Evolutionary conservation across 1,284 basidiomycete genomes (phyloP).

Genomic region (Apiotrichum veenhuisii): DNA sequence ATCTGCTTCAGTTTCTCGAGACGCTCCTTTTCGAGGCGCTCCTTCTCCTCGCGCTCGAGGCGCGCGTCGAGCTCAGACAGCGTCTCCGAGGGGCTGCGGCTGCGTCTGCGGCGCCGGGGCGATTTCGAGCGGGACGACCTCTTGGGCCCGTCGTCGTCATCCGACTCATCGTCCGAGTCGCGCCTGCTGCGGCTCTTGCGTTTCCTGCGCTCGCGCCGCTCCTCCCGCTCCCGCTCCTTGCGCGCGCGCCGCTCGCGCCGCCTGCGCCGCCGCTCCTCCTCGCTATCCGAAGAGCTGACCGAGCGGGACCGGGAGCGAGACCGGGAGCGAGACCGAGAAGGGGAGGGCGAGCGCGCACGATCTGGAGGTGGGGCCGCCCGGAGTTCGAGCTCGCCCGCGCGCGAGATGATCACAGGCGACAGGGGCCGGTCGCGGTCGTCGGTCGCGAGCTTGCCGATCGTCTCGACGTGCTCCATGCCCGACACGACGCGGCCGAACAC

Average conservation of each 20-base stretch:
- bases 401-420: constrained; percentile 66
- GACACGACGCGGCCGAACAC: constrained; percentile 53
- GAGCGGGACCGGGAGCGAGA: constrained; percentile 21
- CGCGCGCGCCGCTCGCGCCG: constrained; percentile 19
- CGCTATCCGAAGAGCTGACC: background rate
- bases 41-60: constrained; percentile 49
- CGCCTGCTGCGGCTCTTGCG: constrained; percentile 13
- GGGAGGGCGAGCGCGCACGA: constrained; percentile 12
- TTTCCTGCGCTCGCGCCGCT: constrained; percentile 10
- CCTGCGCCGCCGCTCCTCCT: constrained; percentile 18
- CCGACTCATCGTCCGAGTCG: constrained; percentile 14
- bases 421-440: constrained; percentile 59
- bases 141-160: constrained; percentile 1
- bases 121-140: constrained; percentile 6
- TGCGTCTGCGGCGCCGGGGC: background rate
- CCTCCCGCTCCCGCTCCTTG: constrained; percentile 23
- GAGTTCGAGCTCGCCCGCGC: constrained; percentile 80
- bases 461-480: constrained; percentile 51
- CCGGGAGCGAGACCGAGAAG: constrained; percentile 12
- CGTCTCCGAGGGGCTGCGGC: constrained; percentile 28
- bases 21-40: constrained; percentile 38
- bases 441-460: constrained; percentile 49
- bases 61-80: constrained; percentile 48
- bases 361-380: constrained; percentile 48
- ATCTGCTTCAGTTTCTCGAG: constrained; percentile 31